Evolutionary conservation across 176 grass and related monocot species (phyloP).

Genomic region (Alloteropsis semialata): DNA sequence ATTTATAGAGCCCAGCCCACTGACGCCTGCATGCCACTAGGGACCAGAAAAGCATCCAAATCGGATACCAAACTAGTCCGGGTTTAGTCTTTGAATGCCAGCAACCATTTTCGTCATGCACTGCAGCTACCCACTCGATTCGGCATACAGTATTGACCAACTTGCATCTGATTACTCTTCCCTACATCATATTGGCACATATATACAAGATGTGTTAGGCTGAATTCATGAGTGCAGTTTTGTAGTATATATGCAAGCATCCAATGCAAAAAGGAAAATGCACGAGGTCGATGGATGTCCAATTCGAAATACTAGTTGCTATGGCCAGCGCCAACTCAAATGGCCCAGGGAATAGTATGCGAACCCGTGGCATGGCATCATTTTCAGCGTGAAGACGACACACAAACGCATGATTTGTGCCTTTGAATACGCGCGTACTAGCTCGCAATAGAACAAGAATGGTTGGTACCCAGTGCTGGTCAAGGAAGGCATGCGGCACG

Average conservation of each 20-base stretch:
- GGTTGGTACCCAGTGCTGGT: not conserved
- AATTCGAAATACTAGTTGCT: not conserved
- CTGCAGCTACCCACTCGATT: not conserved
- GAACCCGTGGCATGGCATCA: not conserved
- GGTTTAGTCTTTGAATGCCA: slow-evolving; percentile 9
- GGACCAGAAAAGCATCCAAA: not conserved
- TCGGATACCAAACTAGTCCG: not conserved
- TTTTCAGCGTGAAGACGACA: not conserved
- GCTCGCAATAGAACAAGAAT: not conserved
- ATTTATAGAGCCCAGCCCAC: slow-evolving; percentile 30
- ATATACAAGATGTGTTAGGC: no score
- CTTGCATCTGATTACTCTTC: no score
- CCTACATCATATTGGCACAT: no score
- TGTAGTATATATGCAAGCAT: not conserved
- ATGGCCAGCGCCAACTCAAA: not conserved
- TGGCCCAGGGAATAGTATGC: not conserved
- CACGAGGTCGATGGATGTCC: not conserved
- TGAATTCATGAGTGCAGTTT: not conserved
- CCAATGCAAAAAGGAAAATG: no score
- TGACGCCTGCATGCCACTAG: not conserved
- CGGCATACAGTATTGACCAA: not conserved
- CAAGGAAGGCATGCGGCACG: not conserved
- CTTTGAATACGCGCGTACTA: not conserved
- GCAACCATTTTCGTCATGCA: not conserved
- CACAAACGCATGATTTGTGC: not conserved